Conservation (phyloP, 768 basidiomycete species). For the Tulasnella sp. region DNA sequence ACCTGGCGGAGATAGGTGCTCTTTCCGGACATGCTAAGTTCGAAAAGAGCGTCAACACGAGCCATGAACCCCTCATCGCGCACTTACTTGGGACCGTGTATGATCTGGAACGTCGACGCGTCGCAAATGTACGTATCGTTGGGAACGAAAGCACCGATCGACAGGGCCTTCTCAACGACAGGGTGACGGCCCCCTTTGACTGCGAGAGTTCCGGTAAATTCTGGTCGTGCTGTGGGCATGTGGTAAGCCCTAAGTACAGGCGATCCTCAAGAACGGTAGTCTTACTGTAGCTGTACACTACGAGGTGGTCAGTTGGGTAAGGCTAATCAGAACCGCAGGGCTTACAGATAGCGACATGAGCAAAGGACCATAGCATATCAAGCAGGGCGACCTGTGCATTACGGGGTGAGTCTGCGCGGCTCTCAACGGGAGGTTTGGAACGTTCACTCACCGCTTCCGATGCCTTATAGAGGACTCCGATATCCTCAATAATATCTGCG, state of each 20-base stretch:
- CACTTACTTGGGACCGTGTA: slow-evolving; percentile 80
- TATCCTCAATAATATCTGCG: slow-evolving; percentile 49
- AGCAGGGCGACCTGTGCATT: slow-evolving; percentile 60
- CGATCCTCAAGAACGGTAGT: neutral
- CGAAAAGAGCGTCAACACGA: neutral
- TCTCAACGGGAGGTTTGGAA: neutral
- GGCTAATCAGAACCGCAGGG: slow-evolving; percentile 15
- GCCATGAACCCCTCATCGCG: no score
- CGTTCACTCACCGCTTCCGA: slow-evolving; percentile 67
- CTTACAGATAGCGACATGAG: slow-evolving; percentile 70
- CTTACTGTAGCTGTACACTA: slow-evolving; percentile 40
- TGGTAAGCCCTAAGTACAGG: neutral
- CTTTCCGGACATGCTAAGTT: slow-evolving; percentile 67
- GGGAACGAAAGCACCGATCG: slow-evolving; percentile 57
- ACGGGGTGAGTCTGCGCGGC: neutral
- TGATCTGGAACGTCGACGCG: slow-evolving; percentile 75
- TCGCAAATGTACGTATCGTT: slow-evolving; percentile 87
- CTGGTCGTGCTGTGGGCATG: slow-evolving; percentile 57
- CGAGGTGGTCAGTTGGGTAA: slow-evolving; percentile 16
- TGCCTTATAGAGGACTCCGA: slow-evolving; percentile 77
- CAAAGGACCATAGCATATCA: slow-evolving; percentile 85
- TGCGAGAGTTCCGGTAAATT: slow-evolving; percentile 80
- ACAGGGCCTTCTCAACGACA: slow-evolving; percentile 60
- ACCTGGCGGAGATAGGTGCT: slow-evolving; percentile 87
- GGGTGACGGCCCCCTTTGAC: slow-evolving; percentile 86